Base-by-base conservation (phyloP, 257 asterid genomes). In the Rhazya stricta region DNA sequence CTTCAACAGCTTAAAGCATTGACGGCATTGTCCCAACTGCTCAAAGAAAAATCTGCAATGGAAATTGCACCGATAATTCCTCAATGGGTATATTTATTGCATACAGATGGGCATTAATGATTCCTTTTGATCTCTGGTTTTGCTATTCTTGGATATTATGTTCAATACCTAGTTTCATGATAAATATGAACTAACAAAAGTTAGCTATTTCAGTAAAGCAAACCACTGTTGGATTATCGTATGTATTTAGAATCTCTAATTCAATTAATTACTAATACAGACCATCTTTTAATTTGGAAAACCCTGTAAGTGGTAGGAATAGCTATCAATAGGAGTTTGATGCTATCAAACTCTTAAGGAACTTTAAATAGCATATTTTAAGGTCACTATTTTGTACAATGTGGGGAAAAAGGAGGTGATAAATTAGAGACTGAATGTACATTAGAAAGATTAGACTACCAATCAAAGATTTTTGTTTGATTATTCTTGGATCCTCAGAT, bases 1-100 rank as follows among this genome's bases (percentile, higher is more conserved):
- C 81, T 82, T 76, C 77, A 57, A 70, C 97, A 95, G 99, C 93
- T 92, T 76, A 95, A 92, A 87, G 99, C 99, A 73, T 81, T 95
- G 86, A 60, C 89, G 48, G 81, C 97, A 36, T 91, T 95, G 78
- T 89, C 96, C 65, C 89, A 88, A 83, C 88, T 88, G 73, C 79
- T 92, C 82, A 84, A 86, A 77, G 87, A 87, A 84, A 95, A 87
- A 86, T 76, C 90, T 67, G 85, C 90, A 18, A 85, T 75, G 85
- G 98, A 91, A 82, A 78, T 95, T 62, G 88, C 81, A 25, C 85
- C 79, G 6, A 84, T 89, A 75, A 83, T 91, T 79, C 97, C 98
- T 53, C 96, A 89, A 71, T 95, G 99, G 99, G 99, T 95, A 89
- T 75, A 93, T 78, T 57, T 77, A 42, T 76, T 63, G 29, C 69